Base-by-base conservation (phyloP, 306 rosid genomes). In the Prinsepia uniflora region DNA sequence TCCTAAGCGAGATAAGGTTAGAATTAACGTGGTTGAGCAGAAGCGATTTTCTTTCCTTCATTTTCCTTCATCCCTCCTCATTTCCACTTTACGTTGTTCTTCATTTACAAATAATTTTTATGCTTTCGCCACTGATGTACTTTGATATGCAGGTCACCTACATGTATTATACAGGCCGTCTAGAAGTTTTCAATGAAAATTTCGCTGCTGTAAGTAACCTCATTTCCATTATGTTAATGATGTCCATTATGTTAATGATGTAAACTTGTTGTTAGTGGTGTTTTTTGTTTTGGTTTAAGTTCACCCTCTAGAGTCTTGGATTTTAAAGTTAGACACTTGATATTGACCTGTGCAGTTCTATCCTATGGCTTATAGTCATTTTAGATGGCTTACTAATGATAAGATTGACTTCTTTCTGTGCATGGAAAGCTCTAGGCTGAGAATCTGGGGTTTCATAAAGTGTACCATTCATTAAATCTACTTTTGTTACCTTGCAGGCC, bases 141-240 rank as follows among this genome's bases (percentile, higher is more conserved):
- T 52, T n/a, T 75, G 65, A 71, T 78, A 12, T 83, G 63, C 90
- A 90, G 96, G 98, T 89, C 72, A 87, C 97, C 55, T 94, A 94
- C 91, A 91, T 89, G 99, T 94, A 94, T 79, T 94, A 90, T 80
- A 94, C 99, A 11, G 99, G 99, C n/a, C 97, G 99, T 64, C 95
- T 94, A 1, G 97, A 94, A 78, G 99, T 94, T 78, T 89, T 91
- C 85, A 90, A 94, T 62, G 98, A 94, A 87, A 94, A 94, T 75
- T 94, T 91, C 68, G 91, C 95, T 39, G 85, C 96, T 59, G 96
- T 94, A 84, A 87, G 98, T 87, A 67, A 59, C 75, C 74, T 70
- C 59, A 66, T 55, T 57, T 76, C 63, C 60, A 64, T 61, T 18
- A 53, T 61, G 67, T 75, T 58, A 52, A n/a, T 60, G 36, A 68